phyloP scores from a whole-genome alignment of 768 basidiomycete genomes.

The Termitomyces sp. region DNA sequence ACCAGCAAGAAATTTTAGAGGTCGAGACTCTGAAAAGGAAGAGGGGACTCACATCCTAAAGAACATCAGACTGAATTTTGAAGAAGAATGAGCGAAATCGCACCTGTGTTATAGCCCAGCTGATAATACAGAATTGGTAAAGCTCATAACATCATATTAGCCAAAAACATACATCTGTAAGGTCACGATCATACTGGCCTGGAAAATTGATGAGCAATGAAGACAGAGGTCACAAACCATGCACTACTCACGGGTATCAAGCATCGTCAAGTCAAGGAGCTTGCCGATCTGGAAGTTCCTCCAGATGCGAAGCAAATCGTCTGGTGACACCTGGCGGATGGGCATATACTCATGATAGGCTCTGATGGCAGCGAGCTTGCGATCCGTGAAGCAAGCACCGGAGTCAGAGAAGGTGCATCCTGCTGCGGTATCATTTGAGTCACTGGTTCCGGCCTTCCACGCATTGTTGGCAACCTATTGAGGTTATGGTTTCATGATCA shows the following conservation, averaged over 20 bases:
- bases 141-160: not conserved
- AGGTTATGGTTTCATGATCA: not conserved
- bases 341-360: constrained; percentile 63
- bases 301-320: constrained; percentile 56
- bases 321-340: constrained; percentile 48
- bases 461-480: not conserved
- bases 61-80: not conserved
- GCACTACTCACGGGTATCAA: constrained; percentile 44
- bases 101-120: not conserved
- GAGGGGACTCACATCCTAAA: not conserved
- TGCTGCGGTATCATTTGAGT: constrained; percentile 26
- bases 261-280: constrained; percentile 55
- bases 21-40: not conserved
- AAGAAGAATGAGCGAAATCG: not conserved
- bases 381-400: constrained; percentile 36
- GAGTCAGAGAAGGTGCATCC: constrained; percentile 49
- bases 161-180: not conserved
- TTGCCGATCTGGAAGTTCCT: constrained; percentile 60
- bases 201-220: not conserved
- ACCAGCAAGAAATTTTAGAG: not conserved
- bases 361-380: constrained; percentile 51
- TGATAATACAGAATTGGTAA: not conserved
- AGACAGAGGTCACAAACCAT: not conserved
- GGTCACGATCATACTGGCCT: not conserved
- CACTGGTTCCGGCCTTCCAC: not conserved